A percentile compares a stretch with the other conserved stretches of the same genome.
Evolutionary conservation across 1,139 yeast species (phyloP).

Genomic region (Hansenula sp.): DNA sequence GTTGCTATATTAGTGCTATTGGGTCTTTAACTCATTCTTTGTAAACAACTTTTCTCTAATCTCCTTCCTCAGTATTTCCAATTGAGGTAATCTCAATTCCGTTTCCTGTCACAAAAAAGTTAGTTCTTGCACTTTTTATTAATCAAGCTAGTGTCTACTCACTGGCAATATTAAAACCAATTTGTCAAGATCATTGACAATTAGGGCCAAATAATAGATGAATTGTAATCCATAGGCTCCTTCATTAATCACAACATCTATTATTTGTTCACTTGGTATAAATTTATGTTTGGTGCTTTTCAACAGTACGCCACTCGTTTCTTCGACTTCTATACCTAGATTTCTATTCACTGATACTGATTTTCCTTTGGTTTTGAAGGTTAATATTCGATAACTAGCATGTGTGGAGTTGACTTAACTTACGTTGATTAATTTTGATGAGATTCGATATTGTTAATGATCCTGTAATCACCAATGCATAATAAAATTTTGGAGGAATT

Average conservation of each 20-base stretch:
- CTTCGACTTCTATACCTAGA: conserved; percentile 27
- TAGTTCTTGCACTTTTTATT: background rate
- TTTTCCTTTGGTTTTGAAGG: conserved; percentile 4
- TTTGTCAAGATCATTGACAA: conserved; percentile 32
- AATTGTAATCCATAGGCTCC: conserved; percentile 63
- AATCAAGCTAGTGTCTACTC: conserved; percentile 10
- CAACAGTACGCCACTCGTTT: conserved; percentile 16
- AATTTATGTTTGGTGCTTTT: conserved; percentile 27
- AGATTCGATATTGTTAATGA: background rate
- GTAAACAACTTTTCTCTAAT: background rate
- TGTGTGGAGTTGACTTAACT: background rate
- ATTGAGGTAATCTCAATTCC: background rate
- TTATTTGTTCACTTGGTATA: conserved; percentile 47
- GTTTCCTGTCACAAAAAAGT: background rate
- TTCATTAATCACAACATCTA: conserved; percentile 63
- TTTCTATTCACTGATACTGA: conserved; percentile 23
- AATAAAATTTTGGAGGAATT: background rate
- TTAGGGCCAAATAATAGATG: conserved; percentile 53
- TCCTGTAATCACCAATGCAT: background rate
- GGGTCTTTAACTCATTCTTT: too few relatives aligned
- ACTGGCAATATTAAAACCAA: conserved; percentile 33
- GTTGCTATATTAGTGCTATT: too few relatives aligned
- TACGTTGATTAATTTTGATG: conserved; percentile 1
- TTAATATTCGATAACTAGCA: too few relatives aligned
- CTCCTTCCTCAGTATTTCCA: background rate